A percentile compares a stretch with the other conserved stretches of the same genome.
Conservation (phyloP, 2,329 filamentous ascomycete genomes). For the Pseudogymnoascus sp. region DNA sequence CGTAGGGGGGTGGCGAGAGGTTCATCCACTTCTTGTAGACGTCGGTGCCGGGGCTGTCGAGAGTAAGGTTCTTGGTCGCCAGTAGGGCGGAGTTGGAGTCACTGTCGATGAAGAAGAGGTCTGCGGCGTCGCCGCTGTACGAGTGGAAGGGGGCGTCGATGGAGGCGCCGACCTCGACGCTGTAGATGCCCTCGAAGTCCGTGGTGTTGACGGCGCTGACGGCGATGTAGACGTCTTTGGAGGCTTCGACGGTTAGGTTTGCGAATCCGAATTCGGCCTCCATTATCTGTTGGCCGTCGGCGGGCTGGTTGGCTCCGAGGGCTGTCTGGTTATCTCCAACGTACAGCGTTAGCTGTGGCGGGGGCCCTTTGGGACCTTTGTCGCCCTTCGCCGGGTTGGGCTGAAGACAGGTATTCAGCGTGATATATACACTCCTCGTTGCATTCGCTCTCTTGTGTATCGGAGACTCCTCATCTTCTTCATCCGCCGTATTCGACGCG, state of each 20-base stretch:
- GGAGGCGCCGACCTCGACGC: conserved; percentile 74
- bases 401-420: conserved; percentile 78
- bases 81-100: conserved; percentile 73
- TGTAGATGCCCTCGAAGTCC: conserved; percentile 55
- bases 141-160: conserved; percentile 69
- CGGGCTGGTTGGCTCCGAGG: conserved; percentile 48
- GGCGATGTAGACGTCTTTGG: conserved; percentile 65
- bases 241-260: conserved; percentile 52
- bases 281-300: conserved; percentile 12
- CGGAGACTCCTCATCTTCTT: conserved; percentile 9
- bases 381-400: conserved; percentile 37
- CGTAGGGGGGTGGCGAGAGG: conserved; percentile 59
- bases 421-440: conserved; percentile 55
- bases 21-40: conserved; percentile 46
- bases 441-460: conserved; percentile 10
- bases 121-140: conserved; percentile 37
- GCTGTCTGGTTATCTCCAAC: conserved; percentile 57
- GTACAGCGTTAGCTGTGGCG: conserved; percentile 71
- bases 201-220: conserved; percentile 60
- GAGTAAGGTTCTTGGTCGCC: conserved; percentile 65
- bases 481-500: conserved; percentile 11
- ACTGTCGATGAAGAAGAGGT: conserved; percentile 72
- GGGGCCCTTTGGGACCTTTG: conserved; percentile 25
- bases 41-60: conserved; percentile 34
- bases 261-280: conserved; percentile 22